Evolutionary conservation across 2,329 filamentous ascomycete species (phyloP), one percentile per base, ranked within the genome.

Genomic region (Fusarium algeriense): DNA sequence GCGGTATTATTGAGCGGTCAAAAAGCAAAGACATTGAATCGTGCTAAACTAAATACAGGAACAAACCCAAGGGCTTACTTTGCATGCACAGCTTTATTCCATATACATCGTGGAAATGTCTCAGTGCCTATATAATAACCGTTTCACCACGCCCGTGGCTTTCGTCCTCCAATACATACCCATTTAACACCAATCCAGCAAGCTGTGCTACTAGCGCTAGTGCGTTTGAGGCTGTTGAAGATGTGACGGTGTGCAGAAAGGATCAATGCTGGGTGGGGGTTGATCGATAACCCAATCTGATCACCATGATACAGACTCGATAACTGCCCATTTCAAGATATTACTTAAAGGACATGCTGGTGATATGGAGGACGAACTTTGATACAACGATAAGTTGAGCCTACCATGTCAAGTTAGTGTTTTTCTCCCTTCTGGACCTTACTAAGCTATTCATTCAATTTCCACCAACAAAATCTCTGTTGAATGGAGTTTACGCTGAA

Each of bases 211-310:
- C 61, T 70, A 71, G 60, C 60, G 46, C 41, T 59, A 50, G 50
- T 43, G 69, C 34, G 69, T 72, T 69, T 71, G 69, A 69, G 50
- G 59, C 43, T 65, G 43, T 69, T 69, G 59, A 69, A 64, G 59
- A 65, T 71, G 69, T 28, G 38, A 69, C 45, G 35, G 64, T 50
- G 49, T 44, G 48, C 40, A 11, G 41, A 60, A 38, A 58, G 20
- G 38, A 48, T 67, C 48, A 67, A 54, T 48, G 23, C 37, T 12
- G 37, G 30, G 63, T 71, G 45, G 68, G 69, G 64, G 69, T 60
- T 57, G n/a, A 26, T 54, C 20, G 37, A 61, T 37, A 53, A 40
- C 30, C 43, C 54, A 43, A 52, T 58, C 38, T 59, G 44, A 46
- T 48, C 45, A 30, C 32, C 28, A 43, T 48, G 43, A 50, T 35